A percentile compares a stretch with the other conserved stretches of the same genome.
Evolutionary conservation across 805 yeast species (phyloP).

Genomic region (Nakazawaea pomicola): DNA sequence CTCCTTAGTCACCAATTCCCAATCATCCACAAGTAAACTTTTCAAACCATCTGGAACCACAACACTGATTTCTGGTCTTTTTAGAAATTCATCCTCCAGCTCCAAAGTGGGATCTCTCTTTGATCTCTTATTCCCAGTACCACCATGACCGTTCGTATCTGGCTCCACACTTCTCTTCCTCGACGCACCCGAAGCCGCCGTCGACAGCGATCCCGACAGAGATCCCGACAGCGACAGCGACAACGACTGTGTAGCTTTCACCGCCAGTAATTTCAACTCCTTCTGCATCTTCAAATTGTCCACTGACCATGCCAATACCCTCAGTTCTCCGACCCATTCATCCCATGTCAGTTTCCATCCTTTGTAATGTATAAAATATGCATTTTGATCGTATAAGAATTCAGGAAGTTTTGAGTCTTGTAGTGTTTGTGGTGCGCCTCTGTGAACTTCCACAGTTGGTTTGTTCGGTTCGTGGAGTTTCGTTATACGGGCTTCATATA

Average conservation of each 20-base stretch:
- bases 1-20: constrained; percentile 87
- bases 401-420: constrained; percentile 22
- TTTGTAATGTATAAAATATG: constrained; percentile 78
- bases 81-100: constrained; percentile 26
- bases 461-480: constrained; percentile 55
- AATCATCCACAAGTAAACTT: constrained; percentile 76
- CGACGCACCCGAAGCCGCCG: constrained; percentile 11
- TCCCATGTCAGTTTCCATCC: constrained; percentile 98
- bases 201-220: constrained; percentile 6
- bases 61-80: constrained; percentile 46
- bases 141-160: background rate
- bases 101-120: constrained; percentile 12
- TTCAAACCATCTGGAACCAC: constrained; percentile 65
- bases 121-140: constrained; percentile 1
- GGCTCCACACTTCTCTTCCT: constrained; percentile 7
- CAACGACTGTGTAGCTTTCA: constrained; percentile 20
- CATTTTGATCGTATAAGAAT: constrained; percentile 22
- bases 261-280: constrained; percentile 47
- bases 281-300: constrained; percentile 65
- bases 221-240: no score
- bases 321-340: constrained; percentile 79
- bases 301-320: constrained; percentile 64
- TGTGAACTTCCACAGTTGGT: constrained; percentile 2
- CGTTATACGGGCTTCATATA: constrained; percentile 82
- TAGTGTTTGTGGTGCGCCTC: constrained; percentile 2